phyloP scores from a whole-genome alignment of 257 asterid genomes.

The Plantago elongata region DNA sequence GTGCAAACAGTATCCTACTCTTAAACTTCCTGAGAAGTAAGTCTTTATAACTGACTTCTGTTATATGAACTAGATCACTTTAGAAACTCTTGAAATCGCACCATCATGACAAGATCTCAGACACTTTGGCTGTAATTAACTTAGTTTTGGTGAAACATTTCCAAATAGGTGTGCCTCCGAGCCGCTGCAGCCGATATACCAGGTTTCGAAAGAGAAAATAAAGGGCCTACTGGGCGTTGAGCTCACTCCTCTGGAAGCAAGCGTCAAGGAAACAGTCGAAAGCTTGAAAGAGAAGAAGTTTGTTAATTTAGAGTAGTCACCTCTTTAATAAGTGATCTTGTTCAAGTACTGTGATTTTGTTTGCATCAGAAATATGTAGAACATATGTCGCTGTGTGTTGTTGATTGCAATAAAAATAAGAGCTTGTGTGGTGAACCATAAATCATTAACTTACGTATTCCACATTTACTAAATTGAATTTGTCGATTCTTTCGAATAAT shows the following conservation, averaged over 20 bases:
- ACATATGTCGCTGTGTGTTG: too few relatives aligned
- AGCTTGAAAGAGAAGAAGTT: slow-evolving; percentile 35
- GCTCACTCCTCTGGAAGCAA: slow-evolving; percentile 37
- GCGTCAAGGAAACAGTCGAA: slow-evolving; percentile 26
- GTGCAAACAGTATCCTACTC: slow-evolving; percentile 34
- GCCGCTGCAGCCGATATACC: slow-evolving; percentile 33
- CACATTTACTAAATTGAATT: too few relatives aligned
- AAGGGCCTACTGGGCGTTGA: slow-evolving; percentile 28
- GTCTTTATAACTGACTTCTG: slow-evolving; percentile 2
- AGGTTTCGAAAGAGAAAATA: slow-evolving; percentile 37
- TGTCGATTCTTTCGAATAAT: too few relatives aligned
- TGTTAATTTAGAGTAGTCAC: neutral
- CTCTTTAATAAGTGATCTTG: neutral
- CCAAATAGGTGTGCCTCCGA: slow-evolving; percentile 36
- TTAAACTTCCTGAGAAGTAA: slow-evolving; percentile 44
- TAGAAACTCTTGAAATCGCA: neutral
- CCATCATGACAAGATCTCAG: neutral
- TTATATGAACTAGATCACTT: neutral
- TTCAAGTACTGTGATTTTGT: neutral
- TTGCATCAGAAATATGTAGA: neutral
- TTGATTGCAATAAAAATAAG: too few relatives aligned
- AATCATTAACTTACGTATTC: too few relatives aligned
- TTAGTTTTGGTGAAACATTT: neutral
- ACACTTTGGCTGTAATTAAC: neutral
- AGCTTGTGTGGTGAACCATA: too few relatives aligned